Percentiles rank a stretch among this genome's conserved stretches.
Evolutionary conservation across 2,329 filamentous ascomycete genomes (phyloP).

Genomic region (Cytospora schulzeri): DNA sequence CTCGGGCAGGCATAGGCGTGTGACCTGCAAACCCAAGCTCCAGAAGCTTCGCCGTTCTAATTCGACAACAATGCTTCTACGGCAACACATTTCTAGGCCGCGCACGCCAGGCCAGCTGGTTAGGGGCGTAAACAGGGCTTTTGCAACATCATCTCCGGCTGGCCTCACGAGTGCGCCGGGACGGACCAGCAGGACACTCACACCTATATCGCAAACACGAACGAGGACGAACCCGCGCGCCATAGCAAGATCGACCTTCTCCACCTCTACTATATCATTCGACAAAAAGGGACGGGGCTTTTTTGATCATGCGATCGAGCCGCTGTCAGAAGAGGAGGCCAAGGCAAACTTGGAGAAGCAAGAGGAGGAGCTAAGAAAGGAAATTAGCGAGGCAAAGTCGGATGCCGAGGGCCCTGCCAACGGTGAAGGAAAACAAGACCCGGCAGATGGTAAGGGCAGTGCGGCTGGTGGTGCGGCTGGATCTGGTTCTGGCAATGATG

Average conservation of each 20-base stretch:
- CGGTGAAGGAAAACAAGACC: conserved; percentile 42
- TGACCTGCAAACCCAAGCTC: not conserved
- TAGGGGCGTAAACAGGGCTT: conserved; percentile 17
- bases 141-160: conserved; percentile 17
- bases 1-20: not conserved
- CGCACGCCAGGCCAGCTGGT: conserved; percentile 20
- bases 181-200: conserved; percentile 9
- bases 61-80: conserved; percentile 28
- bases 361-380: conserved; percentile 49
- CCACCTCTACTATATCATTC: conserved; percentile 39
- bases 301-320: conserved; percentile 53
- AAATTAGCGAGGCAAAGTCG: conserved; percentile 50
- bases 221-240: conserved; percentile 14
- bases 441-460: conserved; percentile 58
- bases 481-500: conserved; percentile 54
- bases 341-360: conserved; percentile 54
- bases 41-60: not conserved
- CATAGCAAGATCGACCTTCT: conserved; percentile 37
- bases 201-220: conserved; percentile 4
- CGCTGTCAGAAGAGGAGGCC: conserved; percentile 55
- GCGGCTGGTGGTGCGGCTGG: conserved; percentile 53
- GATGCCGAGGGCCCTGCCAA: conserved; percentile 44
- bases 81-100: conserved; percentile 28
- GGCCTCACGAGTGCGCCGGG: conserved; percentile 19
- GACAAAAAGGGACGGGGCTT: conserved; percentile 51